Evolutionary conservation across 2,329 filamentous ascomycete genomes (phyloP), one percentile per base, ranked within the genome.

Genomic region (Macrophomina phaseolina): DNA sequence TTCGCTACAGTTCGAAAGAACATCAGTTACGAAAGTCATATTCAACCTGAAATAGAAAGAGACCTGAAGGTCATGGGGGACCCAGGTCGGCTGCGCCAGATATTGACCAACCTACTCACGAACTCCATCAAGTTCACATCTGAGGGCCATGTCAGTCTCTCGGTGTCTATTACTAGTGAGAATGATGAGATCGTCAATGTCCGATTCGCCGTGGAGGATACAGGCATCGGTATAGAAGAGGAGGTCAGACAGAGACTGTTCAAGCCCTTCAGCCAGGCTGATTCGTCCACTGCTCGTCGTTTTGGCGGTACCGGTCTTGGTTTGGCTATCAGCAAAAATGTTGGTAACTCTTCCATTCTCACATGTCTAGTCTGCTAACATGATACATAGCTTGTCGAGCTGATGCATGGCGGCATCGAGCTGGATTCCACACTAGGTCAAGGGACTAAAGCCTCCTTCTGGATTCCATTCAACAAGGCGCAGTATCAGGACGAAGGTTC

Each of bases 1-100:
- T 96, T 96, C 72, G 92, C 91, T 1, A 93, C 94, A 1, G 87
- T 91, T 72, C 87, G 91, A 38, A 92, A 96, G 74, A 91, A 91
- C 49, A 82, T 97, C 4, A 87, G 87, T 8, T 94, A 93, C 73
- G 83, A 86, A 46, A 87, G 85, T 34, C 86, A 90, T 53, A 86
- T 92, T 63, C 84, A 87, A 6, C 80, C 83, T 0, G 85, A 89
- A 51, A 86, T 91, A 7, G 85, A 86, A 60, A 83, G 84, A 38
- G 88, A 92, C 71, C 81, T 95, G 66, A 89, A 93, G 55, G 92
- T 97, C 3, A 89, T 97, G 73, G 93, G 94, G 14, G 93, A 97
- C 73, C 92, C 93, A 8, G 92, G 93, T 11, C 86, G 93, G 42
- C 83, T 97, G 38, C 87, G 93, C 56, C 93, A 97, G 73, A 94